Percentiles rank a stretch among this genome's conserved stretches.
phyloP scores from a whole-genome alignment of 305 asterid genomes.

The Ruellia speciosa region DNA sequence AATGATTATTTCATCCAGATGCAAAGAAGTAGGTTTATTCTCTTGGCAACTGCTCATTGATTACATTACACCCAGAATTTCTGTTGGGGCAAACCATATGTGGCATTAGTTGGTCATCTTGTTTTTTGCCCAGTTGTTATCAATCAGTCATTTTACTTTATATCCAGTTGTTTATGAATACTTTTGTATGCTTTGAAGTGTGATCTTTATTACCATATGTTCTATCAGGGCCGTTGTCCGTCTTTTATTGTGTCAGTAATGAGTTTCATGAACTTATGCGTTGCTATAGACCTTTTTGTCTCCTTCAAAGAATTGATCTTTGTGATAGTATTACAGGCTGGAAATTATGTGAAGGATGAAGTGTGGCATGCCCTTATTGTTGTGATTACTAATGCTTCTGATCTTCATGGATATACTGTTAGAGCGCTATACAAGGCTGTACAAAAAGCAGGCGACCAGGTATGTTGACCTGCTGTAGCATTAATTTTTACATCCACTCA shows the following conservation, averaged over 20 bases:
- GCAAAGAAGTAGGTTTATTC: slow-evolving; percentile 7
- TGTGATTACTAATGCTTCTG: slow-evolving; percentile 77
- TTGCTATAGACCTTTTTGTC: slow-evolving; percentile 8
- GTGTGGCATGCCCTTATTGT: slow-evolving; percentile 97
- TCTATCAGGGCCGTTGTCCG: not conserved
- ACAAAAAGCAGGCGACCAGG: slow-evolving; percentile 73
- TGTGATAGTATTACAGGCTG: slow-evolving; percentile 58
- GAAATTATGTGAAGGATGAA: slow-evolving; percentile 86
- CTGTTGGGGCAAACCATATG: not conserved
- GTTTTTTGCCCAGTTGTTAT: too few species aligned
- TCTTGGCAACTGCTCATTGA: slow-evolving; percentile 6
- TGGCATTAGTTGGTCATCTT: too few species aligned
- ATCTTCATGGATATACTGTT: slow-evolving; percentile 89
- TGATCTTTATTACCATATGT: not conserved
- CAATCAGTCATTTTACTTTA: too few species aligned
- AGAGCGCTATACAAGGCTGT: slow-evolving; percentile 73
- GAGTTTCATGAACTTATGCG: not conserved
- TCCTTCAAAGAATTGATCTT: slow-evolving; percentile 17
- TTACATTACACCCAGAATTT: slow-evolving; percentile 6
- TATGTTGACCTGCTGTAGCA: slow-evolving; percentile 19
- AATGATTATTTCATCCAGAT: slow-evolving; percentile 6
- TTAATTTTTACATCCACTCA: not conserved
- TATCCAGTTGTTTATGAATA: too few species aligned
- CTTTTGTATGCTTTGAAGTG: not conserved
- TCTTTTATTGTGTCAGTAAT: not conserved